A percentile compares a stretch with the other conserved stretches of the same genome.
Evolutionary conservation across 805 yeast species (phyloP).

Genomic region (Candida xyloterini): DNA sequence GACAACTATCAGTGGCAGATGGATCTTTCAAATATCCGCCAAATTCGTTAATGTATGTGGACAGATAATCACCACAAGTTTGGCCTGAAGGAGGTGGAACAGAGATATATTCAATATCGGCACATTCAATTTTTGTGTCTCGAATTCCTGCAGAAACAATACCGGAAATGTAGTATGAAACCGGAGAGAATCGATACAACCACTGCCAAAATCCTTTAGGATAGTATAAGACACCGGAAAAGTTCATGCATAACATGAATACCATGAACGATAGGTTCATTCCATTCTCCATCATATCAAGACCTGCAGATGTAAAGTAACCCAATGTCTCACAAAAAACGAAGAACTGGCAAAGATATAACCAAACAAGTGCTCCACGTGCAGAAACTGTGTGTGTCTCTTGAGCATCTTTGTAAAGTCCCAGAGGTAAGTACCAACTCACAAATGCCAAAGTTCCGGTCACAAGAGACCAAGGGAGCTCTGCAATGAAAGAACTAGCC

Average conservation of each 20-base stretch:
- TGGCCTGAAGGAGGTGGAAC: slow-evolving; percentile 49
- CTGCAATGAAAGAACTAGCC: slow-evolving; percentile 57
- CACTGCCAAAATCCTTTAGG: slow-evolving; percentile 65
- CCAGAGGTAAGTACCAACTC: slow-evolving; percentile 67
- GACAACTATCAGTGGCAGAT: slow-evolving; percentile 48
- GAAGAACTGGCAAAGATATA: slow-evolving; percentile 41
- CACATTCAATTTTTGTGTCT: slow-evolving; percentile 43
- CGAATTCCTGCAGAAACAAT: slow-evolving; percentile 52
- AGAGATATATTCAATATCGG: slow-evolving; percentile 42
- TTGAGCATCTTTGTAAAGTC: slow-evolving; percentile 57
- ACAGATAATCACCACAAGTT: slow-evolving; percentile 55
- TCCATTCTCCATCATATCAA: slow-evolving; percentile 55
- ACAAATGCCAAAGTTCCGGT: slow-evolving; percentile 58
- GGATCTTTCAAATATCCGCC: slow-evolving; percentile 47
- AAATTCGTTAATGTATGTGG: slow-evolving; percentile 29
- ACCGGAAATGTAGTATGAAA: slow-evolving; percentile 59
- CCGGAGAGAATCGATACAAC: slow-evolving; percentile 67
- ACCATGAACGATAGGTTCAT: slow-evolving; percentile 54
- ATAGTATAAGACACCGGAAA: slow-evolving; percentile 71
- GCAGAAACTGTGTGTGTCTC: slow-evolving; percentile 41
- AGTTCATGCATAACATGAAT: slow-evolving; percentile 57
- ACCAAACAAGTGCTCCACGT: slow-evolving; percentile 49
- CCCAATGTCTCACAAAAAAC: slow-evolving; percentile 55
- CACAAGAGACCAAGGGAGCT: slow-evolving; percentile 57
- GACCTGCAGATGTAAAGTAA: slow-evolving; percentile 52